Evolutionary conservation across 805 yeast species (phyloP).

Genomic region (Starmerella ratchasimensis): DNA sequence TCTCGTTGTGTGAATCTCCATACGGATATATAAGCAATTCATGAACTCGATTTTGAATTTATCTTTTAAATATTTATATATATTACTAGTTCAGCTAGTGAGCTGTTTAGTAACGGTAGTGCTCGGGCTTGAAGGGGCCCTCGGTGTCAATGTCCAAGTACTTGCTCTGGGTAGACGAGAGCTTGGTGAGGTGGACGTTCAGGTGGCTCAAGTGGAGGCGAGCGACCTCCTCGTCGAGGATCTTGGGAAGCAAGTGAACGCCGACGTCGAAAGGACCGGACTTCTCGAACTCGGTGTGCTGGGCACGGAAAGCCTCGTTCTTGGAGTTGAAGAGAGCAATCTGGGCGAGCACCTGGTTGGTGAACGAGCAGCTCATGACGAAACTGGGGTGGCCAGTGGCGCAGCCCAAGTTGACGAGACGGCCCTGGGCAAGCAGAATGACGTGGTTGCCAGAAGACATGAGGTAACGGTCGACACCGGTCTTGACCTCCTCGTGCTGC

Average conservation of each 20-base stretch:
- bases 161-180: slow-evolving; percentile 73
- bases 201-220: slow-evolving; percentile 89
- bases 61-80: too few species aligned
- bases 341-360: slow-evolving; percentile 98
- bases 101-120: slow-evolving; percentile 91
- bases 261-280: slow-evolving; percentile 82
- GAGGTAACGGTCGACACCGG: slow-evolving; percentile 96
- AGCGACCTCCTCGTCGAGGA: slow-evolving; percentile 97
- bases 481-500: slow-evolving; percentile 93
- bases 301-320: slow-evolving; percentile 62
- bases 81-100: too few species aligned
- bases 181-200: slow-evolving; percentile 72
- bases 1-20: too few species aligned
- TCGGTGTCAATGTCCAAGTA: slow-evolving; percentile 81
- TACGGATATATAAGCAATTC: too few species aligned
- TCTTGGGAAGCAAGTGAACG: slow-evolving; percentile 94
- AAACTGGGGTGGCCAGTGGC: slow-evolving; percentile 99
- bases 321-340: slow-evolving; percentile 88
- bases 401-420: slow-evolving; percentile 98
- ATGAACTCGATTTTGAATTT: too few species aligned
- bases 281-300: slow-evolving; percentile 81
- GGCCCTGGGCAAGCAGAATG: slow-evolving; percentile 95
- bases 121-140: slow-evolving; percentile 97
- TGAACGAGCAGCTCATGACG: slow-evolving; percentile 99
- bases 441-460: slow-evolving; percentile 81